Evolutionary conservation across 306 rosid species (phyloP).

Genomic region (Aeschynomene evenia): DNA sequence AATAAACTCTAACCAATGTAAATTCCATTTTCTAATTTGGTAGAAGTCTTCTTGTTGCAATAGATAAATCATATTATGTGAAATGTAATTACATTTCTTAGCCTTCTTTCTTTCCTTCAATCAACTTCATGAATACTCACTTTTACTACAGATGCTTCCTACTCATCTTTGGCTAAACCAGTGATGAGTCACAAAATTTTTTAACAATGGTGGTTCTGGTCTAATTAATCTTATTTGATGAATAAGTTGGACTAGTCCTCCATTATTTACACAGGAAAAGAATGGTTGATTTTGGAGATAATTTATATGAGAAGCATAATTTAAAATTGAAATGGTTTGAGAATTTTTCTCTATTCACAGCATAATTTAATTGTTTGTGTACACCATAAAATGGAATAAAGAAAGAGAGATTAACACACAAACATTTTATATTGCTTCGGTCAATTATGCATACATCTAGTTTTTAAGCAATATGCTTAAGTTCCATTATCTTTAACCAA

Average conservation of each 20-base stretch:
- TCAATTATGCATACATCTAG: too few relatives aligned
- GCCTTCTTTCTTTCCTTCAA: background rate
- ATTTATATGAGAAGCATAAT: background rate
- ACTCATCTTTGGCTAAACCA: background rate
- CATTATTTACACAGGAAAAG: background rate
- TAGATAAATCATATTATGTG: background rate
- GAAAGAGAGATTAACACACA: too few relatives aligned
- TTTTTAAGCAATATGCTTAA: too few relatives aligned
- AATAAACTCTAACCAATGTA: constrained; percentile 40
- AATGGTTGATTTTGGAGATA: constrained; percentile 11
- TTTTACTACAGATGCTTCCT: background rate
- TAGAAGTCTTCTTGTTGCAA: constrained; percentile 17
- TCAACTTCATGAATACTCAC: background rate
- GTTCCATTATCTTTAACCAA: too few relatives aligned
- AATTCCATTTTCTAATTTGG: constrained; percentile 34
- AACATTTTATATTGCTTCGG: too few relatives aligned
- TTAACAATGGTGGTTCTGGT: background rate
- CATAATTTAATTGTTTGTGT: background rate
- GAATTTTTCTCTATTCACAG: background rate
- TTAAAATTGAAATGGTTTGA: background rate
- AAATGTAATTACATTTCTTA: background rate
- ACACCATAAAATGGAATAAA: too few relatives aligned
- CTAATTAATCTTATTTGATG: background rate
- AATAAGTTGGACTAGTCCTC: background rate
- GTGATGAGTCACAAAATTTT: constrained; percentile 12